Evolutionary conservation across 352 stramenopile species (phyloP).

Genomic region (Peronospora belbahrii): DNA sequence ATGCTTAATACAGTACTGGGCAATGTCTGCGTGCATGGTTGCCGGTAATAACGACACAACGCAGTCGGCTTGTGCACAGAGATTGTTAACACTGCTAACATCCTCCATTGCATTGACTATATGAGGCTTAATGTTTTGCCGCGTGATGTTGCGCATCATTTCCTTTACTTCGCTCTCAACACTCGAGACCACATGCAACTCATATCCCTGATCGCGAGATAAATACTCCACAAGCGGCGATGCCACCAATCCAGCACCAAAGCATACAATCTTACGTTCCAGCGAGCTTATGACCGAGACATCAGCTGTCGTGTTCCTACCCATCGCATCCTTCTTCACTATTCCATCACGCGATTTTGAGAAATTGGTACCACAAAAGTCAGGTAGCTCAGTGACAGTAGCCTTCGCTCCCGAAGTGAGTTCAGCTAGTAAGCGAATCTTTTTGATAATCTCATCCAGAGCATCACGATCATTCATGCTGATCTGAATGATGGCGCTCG

Average conservation of each 20-base stretch:
- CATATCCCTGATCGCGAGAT: constrained; percentile 56
- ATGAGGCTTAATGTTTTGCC: constrained; percentile 60
- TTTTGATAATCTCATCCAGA: constrained; percentile 79
- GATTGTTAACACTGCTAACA: constrained; percentile 33
- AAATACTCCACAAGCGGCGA: constrained; percentile 84
- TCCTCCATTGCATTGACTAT: constrained; percentile 71
- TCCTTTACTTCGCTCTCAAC: constrained; percentile 61
- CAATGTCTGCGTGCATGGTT: constrained; percentile 89
- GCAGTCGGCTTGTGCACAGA: constrained; percentile 81
- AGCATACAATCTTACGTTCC: constrained; percentile 81
- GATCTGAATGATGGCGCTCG: constrained; percentile 74
- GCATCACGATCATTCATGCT: constrained; percentile 66
- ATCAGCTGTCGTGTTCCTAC: constrained; percentile 27
- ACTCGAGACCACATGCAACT: constrained; percentile 69
- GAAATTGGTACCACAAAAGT: constrained; percentile 71
- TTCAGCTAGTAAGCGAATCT: constrained; percentile 78
- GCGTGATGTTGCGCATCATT: constrained; percentile 63
- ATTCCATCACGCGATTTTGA: constrained; percentile 49
- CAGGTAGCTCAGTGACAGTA: constrained; percentile 69
- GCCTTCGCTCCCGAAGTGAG: constrained; percentile 83
- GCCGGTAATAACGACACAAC: constrained; percentile 92
- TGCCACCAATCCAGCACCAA: constrained; percentile 80
- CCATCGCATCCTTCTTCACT: constrained; percentile 51
- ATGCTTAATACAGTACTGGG: constrained; percentile 82
- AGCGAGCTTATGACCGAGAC: constrained; percentile 46